Conservation (phyloP, 345 rosid genomes). For the Tarenaya hassleriana region DNA sequence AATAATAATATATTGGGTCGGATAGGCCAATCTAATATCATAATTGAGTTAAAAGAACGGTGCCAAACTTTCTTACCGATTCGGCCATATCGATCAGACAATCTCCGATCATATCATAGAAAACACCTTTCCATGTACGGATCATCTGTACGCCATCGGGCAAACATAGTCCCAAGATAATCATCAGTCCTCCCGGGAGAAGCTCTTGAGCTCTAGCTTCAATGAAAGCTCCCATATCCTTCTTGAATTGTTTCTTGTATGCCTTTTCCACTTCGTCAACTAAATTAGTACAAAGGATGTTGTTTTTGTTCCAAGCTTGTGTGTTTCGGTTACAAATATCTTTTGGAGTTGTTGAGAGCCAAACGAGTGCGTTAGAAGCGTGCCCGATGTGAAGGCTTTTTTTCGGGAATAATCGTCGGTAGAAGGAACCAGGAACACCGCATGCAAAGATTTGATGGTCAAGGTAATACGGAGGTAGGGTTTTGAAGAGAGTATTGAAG, state of each 20-base stretch:
- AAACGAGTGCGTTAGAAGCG: slow-evolving; percentile 11
- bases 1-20: no score
- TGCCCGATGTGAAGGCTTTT: slow-evolving; percentile 18
- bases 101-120: slow-evolving; percentile 6
- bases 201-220: slow-evolving; percentile 24
- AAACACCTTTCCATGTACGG: background rate
- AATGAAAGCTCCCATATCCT: slow-evolving; percentile 14
- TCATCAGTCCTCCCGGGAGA: slow-evolving; percentile 22
- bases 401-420: slow-evolving; percentile 22
- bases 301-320: slow-evolving; percentile 17
- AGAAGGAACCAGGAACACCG: slow-evolving; percentile 30
- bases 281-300: slow-evolving; percentile 2
- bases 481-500: slow-evolving; percentile 30
- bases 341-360: slow-evolving; percentile 24
- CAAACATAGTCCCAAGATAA: background rate
- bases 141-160: slow-evolving; percentile 7
- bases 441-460: slow-evolving; percentile 9
- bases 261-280: slow-evolving; percentile 14
- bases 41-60: background rate
- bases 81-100: slow-evolving; percentile 15
- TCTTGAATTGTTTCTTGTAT: slow-evolving; percentile 20
- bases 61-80: slow-evolving; percentile 4
- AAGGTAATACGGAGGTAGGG: slow-evolving; percentile 11
- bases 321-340: slow-evolving; percentile 2
- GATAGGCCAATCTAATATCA: no score